These are phyloP conservation scores for Fragosphaeria purpurea DNA, from an alignment of 2,329 filamentous ascomycete species.

Conservation along the genomic window DNA sequence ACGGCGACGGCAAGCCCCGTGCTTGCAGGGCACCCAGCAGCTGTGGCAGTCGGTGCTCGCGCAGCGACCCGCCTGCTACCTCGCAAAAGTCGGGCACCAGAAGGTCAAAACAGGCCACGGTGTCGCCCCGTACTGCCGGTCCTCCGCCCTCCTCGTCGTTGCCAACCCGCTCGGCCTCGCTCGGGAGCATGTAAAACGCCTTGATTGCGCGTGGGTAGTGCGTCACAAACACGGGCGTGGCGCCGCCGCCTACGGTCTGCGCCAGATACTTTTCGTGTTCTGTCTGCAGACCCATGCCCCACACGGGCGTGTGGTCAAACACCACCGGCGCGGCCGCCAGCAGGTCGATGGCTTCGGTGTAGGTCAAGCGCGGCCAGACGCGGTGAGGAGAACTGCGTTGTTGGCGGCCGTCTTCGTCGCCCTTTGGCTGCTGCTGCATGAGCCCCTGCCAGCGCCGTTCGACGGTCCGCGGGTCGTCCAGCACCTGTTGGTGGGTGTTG, in stretches of 20 bases:
- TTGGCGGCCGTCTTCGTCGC: no score
- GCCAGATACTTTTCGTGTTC: slow-evolving; percentile 92
- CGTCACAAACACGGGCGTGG: slow-evolving; percentile 76
- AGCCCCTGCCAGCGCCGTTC: slow-evolving; percentile 64
- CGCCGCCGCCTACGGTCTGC: slow-evolving; percentile 35
- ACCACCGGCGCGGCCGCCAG: slow-evolving; percentile 47
- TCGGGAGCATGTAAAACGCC: slow-evolving; percentile 63
- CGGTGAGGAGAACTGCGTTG: no score
- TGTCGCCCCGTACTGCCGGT: slow-evolving; percentile 25
- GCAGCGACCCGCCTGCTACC: slow-evolving; percentile 79
- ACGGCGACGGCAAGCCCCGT: slow-evolving; percentile 3
- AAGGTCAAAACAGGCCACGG: slow-evolving; percentile 85
- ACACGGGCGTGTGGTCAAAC: slow-evolving; percentile 59
- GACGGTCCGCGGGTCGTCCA: slow-evolving; percentile 35
- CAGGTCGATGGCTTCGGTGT: slow-evolving; percentile 62
- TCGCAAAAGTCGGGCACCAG: slow-evolving; percentile 79
- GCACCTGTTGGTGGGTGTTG: background rate
- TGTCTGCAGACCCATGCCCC: slow-evolving; percentile 68
- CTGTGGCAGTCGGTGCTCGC: slow-evolving; percentile 52
- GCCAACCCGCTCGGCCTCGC: background rate
- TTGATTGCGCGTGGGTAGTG: slow-evolving; percentile 85
- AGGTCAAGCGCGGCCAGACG: slow-evolving; percentile 74
- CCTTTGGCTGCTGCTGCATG: slow-evolving; percentile 23
- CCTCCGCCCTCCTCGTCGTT: background rate
- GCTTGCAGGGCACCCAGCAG: slow-evolving; percentile 6